phyloP scores from a whole-genome alignment of 495 filamentous ascomycete genomes.

The Jackrogersella minutella region DNA sequence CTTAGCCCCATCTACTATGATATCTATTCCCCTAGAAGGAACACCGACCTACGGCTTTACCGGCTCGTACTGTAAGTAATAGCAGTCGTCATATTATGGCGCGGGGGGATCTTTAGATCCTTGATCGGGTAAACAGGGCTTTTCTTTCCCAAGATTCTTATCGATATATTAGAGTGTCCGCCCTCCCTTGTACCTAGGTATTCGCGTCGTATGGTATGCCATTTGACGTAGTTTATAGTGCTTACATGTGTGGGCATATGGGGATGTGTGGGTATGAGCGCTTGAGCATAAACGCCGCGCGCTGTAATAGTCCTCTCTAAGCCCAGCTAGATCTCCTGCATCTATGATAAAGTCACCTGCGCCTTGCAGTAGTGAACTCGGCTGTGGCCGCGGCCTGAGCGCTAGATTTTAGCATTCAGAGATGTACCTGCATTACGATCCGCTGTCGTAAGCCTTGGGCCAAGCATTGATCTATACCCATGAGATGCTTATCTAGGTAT shows the following conservation, averaged over 20 bases:
- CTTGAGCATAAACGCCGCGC: slow-evolving; percentile 19
- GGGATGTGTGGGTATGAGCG: background rate
- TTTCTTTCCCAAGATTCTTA: slow-evolving; percentile 19
- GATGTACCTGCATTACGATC: slow-evolving; percentile 26
- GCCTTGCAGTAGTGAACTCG: slow-evolving; percentile 18
- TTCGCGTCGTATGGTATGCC: background rate
- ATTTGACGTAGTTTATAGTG: slow-evolving; percentile 17
- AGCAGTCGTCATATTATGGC: slow-evolving; percentile 29
- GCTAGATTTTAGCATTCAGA: slow-evolving; percentile 7
- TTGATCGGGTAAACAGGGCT: slow-evolving; percentile 23
- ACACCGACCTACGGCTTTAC: slow-evolving; percentile 17
- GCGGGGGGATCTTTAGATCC: slow-evolving; percentile 28
- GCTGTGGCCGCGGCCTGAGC: slow-evolving; percentile 20
- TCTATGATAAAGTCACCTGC: slow-evolving; percentile 12
- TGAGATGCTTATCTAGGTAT: background rate
- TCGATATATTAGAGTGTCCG: slow-evolving; percentile 15
- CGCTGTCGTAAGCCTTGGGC: slow-evolving; percentile 7
- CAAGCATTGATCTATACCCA: slow-evolving; percentile 3
- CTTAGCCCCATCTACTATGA: background rate
- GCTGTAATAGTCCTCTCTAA: slow-evolving; percentile 19
- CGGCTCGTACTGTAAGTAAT: slow-evolving; percentile 11
- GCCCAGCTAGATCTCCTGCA: slow-evolving; percentile 7
- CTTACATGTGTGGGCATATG: slow-evolving; percentile 19
- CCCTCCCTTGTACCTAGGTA: background rate
- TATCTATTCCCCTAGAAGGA: no score